A percentile compares a stretch with the other conserved stretches of the same genome.
Conservation (phyloP, 2,329 filamentous ascomycete genomes). For the Pseudopithomyces maydicus region DNA sequence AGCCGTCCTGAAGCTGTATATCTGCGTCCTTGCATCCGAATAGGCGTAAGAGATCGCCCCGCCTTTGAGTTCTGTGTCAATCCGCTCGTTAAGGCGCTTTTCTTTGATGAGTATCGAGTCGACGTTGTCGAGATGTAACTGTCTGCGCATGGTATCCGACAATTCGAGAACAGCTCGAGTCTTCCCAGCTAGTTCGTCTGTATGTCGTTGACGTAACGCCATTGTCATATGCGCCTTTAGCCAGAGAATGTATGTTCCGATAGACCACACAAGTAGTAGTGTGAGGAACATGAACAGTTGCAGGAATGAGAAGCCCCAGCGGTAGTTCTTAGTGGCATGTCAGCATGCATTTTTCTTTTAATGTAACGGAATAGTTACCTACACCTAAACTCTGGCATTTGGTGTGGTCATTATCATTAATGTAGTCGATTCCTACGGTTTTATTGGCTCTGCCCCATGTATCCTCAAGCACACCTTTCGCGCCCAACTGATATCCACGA, state of each 20-base stretch:
- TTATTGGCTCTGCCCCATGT: too few species aligned
- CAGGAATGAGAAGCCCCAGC: slow-evolving; percentile 30
- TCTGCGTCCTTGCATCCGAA: neutral
- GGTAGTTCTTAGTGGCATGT: slow-evolving; percentile 11
- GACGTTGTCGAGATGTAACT: too few species aligned
- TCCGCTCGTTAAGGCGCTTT: neutral
- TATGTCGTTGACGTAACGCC: neutral
- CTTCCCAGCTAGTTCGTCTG: slow-evolving; percentile 14
- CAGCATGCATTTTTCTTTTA: neutral
- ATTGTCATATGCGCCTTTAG: slow-evolving; percentile 10
- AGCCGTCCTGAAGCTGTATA: neutral
- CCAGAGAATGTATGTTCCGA: slow-evolving; percentile 9
- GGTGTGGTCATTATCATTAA: too few species aligned
- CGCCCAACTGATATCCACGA: too few species aligned
- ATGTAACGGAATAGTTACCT: too few species aligned
- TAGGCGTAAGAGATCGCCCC: slow-evolving; percentile 21
- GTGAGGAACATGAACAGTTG: slow-evolving; percentile 18
- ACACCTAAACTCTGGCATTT: too few species aligned
- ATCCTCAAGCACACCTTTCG: too few species aligned
- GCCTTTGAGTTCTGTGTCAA: slow-evolving; percentile 6
- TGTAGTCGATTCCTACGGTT: too few species aligned
- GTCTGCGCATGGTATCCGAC: too few species aligned
- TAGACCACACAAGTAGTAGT: slow-evolving; percentile 4
- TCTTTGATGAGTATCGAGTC: neutral
- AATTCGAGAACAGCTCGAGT: slow-evolving; percentile 6